Percentiles rank a stretch among this genome's conserved stretches.
These are phyloP conservation scores for Isatis tinctoria DNA, from an alignment of 345 rosid genomes.

Conservation along the genomic window DNA sequence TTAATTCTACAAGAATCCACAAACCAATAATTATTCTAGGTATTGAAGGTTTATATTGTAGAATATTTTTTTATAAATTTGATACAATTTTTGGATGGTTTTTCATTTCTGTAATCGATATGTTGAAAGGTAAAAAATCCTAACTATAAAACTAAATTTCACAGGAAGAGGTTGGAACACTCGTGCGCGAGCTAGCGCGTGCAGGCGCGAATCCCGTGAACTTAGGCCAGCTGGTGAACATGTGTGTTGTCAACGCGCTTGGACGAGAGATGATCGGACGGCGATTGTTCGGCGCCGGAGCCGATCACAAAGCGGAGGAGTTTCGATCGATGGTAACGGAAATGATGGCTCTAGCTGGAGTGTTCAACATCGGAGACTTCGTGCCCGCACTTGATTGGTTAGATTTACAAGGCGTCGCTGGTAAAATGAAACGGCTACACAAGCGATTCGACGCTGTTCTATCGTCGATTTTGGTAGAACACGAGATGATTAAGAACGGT, in stretches of 20 bases:
- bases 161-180: slow-evolving; percentile 59
- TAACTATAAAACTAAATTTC: background rate
- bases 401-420: slow-evolving; percentile 76
- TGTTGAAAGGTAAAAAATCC: background rate
- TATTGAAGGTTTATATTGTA: background rate
- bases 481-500: slow-evolving; percentile 30
- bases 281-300: slow-evolving; percentile 53
- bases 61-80: background rate
- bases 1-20: background rate
- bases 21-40: background rate
- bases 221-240: slow-evolving; percentile 56
- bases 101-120: background rate
- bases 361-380: slow-evolving; percentile 82
- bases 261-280: slow-evolving; percentile 79
- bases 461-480: slow-evolving; percentile 57
- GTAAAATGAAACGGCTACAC: slow-evolving; percentile 87
- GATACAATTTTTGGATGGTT: background rate
- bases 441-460: slow-evolving; percentile 68
- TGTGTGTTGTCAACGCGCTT: slow-evolving; percentile 71
- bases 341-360: slow-evolving; percentile 77
- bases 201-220: slow-evolving; percentile 35
- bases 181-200: slow-evolving; percentile 43
- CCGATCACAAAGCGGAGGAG: slow-evolving; percentile 70
- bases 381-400: slow-evolving; percentile 75
- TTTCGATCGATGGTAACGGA: slow-evolving; percentile 91